Evolutionary conservation across 805 yeast species (phyloP).

Genomic region (Kregervanrija pseudodelftensis): DNA sequence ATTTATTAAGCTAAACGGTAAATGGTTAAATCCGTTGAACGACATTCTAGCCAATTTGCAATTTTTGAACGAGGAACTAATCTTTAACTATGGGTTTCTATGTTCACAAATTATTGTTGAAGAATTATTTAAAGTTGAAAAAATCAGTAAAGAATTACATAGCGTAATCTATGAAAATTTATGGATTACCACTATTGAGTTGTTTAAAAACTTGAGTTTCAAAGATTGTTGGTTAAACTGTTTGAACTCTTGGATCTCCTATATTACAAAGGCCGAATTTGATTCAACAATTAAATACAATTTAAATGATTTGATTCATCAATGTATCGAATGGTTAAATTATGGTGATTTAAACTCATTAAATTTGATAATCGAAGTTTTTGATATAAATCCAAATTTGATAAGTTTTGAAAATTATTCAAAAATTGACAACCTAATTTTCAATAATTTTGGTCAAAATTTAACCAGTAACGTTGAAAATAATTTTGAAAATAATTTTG

Average conservation of each 20-base stretch:
- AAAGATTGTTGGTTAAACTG: constrained; percentile 23
- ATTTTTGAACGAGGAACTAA: background rate
- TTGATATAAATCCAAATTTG: constrained; percentile 40
- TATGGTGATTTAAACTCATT: constrained; percentile 22
- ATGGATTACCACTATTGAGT: constrained; percentile 22
- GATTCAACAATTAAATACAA: constrained; percentile 25
- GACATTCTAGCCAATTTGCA: background rate
- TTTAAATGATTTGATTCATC: constrained; percentile 12
- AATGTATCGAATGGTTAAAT: constrained; percentile 14
- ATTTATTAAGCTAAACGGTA: constrained; percentile 3
- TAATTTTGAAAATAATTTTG: constrained; percentile 29
- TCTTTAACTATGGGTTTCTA: constrained; percentile 11
- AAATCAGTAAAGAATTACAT: constrained; percentile 30
- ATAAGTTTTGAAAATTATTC: constrained; percentile 27
- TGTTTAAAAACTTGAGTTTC: background rate
- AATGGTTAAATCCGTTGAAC: constrained; percentile 36
- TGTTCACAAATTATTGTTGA: constrained; percentile 45
- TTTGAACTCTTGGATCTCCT: constrained; percentile 30
- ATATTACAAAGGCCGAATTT: constrained; percentile 31
- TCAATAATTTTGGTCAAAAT: constrained; percentile 37
- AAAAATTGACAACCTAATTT: constrained; percentile 29
- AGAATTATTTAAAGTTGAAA: constrained; percentile 37
- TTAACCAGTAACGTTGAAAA: constrained; percentile 26
- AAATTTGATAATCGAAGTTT: constrained; percentile 34
- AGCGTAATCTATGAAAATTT: constrained; percentile 29